phyloP scores from a whole-genome alignment of 148 eudicot species.

The Persicaria tinctoria region DNA sequence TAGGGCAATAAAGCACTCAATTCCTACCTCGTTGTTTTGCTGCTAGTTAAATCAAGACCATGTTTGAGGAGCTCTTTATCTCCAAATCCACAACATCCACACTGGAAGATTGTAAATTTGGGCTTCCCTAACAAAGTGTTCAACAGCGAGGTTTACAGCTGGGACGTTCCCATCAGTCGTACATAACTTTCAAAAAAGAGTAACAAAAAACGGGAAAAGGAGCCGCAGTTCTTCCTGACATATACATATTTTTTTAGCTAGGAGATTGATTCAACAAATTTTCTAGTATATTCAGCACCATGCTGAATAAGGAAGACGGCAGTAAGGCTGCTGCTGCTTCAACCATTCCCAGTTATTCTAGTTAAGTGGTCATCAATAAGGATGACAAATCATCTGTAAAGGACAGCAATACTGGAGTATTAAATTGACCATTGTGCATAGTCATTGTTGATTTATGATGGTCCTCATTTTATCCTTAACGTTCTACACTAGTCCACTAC shows the following conservation, averaged over 20 bases:
- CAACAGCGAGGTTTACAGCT: background rate
- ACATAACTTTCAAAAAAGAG: too few species aligned
- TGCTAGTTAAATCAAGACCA: background rate
- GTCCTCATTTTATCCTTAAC: background rate
- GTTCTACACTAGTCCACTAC: too few species aligned
- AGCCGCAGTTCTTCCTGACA: too few species aligned
- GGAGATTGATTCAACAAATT: too few species aligned
- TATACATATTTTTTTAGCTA: too few species aligned
- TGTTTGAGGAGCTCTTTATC: background rate
- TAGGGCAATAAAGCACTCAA: background rate
- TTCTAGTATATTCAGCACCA: too few species aligned
- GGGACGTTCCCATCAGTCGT: too few species aligned
- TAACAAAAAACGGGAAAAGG: too few species aligned
- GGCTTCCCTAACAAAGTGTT: background rate
- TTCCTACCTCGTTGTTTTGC: background rate
- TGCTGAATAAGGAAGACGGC: background rate
- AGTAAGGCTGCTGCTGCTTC: background rate
- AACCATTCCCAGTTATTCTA: background rate
- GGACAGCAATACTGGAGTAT: too few species aligned
- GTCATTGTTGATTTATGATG: background rate
- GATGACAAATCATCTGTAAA: too few species aligned
- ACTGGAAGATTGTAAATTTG: background rate
- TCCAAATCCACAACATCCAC: background rate
- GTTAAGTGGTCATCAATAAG: background rate
- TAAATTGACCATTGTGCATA: background rate